Base-by-base conservation (phyloP, 306 rosid species). In the Dalbergia oliveri region DNA sequence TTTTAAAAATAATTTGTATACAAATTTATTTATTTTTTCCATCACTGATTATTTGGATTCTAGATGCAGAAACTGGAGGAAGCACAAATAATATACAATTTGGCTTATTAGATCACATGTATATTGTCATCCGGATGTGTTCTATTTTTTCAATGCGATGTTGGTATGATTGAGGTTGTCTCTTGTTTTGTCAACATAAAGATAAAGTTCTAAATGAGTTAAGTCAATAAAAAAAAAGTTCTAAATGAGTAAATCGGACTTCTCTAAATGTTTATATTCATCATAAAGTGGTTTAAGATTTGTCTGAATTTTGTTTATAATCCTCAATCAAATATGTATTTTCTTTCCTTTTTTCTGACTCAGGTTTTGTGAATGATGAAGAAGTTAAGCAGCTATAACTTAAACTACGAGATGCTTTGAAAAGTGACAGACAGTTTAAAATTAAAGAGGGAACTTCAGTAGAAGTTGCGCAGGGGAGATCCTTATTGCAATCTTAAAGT, bases 391-490 rank as follows among this genome's bases (percentile, higher is more conserved):
- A 11, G 81, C 84, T 90, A 26, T 95, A 93, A 83, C 60, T 77
- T 66, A 91, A 87, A 82, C 83, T 94, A 80, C 80, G 88, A 60
- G 78, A 88, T 79, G 90, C 91, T 57, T 80, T 94, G 82, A 78
- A 87, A 87, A 86, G 77, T 64, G 97, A 90, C 71, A n/a, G 60
- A 67, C 81, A 84, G 68, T 90, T 88, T 86, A 89, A 80, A 78
- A 83, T 91, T 84, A 91, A 93, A 87, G 87, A 87, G 66, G 86
- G 88, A 58, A 76, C 88, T 54, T 75, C 88, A 51, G 84, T 91
- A 33, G 97, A 92, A 85, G 83, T 94, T 84, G 95, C 95, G 15
- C 98, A 93, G 94, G 99, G 90, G 69, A 72, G 82, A 76, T 79
- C 71, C 62, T 81, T 63, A 21, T 51, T 66, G 76, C 79, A 75